Percentiles rank a stretch among this genome's conserved stretches.
Evolutionary conservation across 352 stramenopile species (phyloP).

Genomic region (Globisporangium heterothallicum): DNA sequence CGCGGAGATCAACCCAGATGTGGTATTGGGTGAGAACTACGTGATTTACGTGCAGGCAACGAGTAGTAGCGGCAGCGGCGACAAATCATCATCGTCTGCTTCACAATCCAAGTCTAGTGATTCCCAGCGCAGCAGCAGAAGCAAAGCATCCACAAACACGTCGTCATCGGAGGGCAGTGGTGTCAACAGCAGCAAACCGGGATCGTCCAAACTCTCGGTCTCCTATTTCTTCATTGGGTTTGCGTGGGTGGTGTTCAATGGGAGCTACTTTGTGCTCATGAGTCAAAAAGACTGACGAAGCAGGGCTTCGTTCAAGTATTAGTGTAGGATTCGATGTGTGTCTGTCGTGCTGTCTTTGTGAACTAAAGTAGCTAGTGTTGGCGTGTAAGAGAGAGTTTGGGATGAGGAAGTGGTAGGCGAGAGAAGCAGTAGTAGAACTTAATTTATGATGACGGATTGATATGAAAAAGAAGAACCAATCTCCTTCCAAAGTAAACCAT

Average conservation of each 20-base stretch:
- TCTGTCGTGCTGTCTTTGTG: neutral
- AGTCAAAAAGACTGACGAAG: conserved; percentile 4
- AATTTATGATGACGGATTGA: conserved; percentile 10
- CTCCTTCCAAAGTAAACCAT: neutral
- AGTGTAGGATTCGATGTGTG: neutral
- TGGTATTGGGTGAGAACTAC: conserved; percentile 18
- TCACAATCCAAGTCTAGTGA: no score
- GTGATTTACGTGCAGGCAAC: conserved; percentile 15
- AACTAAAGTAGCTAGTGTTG: neutral
- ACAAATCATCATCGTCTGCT: no score
- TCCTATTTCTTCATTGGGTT: conserved; percentile 19
- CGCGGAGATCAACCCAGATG: conserved; percentile 15
- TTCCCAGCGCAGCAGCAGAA: neutral
- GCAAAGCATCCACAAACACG: neutral
- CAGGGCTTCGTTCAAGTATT: conserved; percentile 1
- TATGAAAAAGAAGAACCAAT: neutral
- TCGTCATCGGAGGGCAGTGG: neutral
- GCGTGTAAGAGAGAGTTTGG: neutral
- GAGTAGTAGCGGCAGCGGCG: conserved; percentile 1
- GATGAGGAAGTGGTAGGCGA: no score
- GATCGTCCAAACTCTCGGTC: conserved; percentile 1
- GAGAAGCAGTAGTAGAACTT: conserved; percentile 1
- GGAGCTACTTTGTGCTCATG: conserved; percentile 21
- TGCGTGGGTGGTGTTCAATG: conserved; percentile 21
- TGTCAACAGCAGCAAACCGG: conserved; percentile 4